Evolutionary conservation across 2,329 filamentous ascomycete genomes (phyloP).

Genomic region (Dichotomopilus funicola): DNA sequence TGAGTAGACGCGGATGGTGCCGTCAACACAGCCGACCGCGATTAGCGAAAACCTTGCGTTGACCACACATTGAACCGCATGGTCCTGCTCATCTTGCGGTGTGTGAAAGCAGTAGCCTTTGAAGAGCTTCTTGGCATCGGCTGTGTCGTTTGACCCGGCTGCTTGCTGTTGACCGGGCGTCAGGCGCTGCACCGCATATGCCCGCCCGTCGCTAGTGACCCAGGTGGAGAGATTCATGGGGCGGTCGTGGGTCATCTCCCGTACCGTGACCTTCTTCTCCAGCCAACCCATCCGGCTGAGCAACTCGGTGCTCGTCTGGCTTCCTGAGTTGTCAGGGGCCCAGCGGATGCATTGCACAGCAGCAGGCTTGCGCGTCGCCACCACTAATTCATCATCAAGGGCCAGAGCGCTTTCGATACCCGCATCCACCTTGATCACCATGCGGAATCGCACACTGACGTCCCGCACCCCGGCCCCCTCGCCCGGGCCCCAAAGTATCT

Average conservation of each 20-base stretch:
- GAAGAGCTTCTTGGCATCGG: slow-evolving; percentile 62
- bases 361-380: slow-evolving; percentile 83
- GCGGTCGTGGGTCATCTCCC: slow-evolving; percentile 86
- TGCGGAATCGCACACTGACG: slow-evolving; percentile 84
- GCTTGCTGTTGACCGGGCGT: slow-evolving; percentile 32
- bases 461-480: slow-evolving; percentile 79
- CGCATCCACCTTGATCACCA: slow-evolving; percentile 97
- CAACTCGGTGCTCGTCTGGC: slow-evolving; percentile 85
- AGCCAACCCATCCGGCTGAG: slow-evolving; percentile 83
- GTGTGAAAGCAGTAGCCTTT: slow-evolving; percentile 85
- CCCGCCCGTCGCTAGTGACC: slow-evolving; percentile 81
- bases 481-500: slow-evolving; percentile 66
- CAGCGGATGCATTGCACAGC: slow-evolving; percentile 97
- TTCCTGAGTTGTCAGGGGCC: slow-evolving; percentile 74
- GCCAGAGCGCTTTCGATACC: slow-evolving; percentile 84
- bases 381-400: slow-evolving; percentile 84
- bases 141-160: slow-evolving; percentile 35
- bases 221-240: slow-evolving; percentile 95
- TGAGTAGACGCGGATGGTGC: slow-evolving; percentile 80
- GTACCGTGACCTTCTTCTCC: slow-evolving; percentile 66
- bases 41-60: slow-evolving; percentile 94
- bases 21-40: slow-evolving; percentile 74
- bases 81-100: slow-evolving; percentile 52
- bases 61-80: slow-evolving; percentile 70
- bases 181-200: slow-evolving; percentile 81